Evolutionary conservation across 768 basidiomycete genomes (phyloP).

Genomic region (Boletus speciosus): DNA sequence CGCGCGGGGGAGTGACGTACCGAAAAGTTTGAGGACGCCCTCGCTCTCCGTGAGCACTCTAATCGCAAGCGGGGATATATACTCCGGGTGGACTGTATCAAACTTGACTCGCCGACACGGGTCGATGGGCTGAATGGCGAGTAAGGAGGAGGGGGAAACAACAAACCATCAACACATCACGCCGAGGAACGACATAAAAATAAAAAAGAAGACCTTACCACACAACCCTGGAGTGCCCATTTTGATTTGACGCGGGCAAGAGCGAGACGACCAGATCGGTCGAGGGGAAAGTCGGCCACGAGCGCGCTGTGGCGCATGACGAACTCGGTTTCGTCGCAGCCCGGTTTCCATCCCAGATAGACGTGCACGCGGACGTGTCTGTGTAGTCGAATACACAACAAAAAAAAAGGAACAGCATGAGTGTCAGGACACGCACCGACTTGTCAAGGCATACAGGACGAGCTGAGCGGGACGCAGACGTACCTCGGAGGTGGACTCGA

Average conservation of each 20-base stretch:
- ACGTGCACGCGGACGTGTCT: conserved; percentile 32
- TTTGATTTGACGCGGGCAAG: conserved; percentile 16
- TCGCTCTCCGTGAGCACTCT: conserved; percentile 23
- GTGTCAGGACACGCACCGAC: background rate
- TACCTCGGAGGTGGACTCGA: conserved; percentile 15
- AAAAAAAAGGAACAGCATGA: background rate
- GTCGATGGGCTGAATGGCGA: conserved; percentile 16
- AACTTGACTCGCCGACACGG: conserved; percentile 18
- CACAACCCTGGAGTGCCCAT: conserved; percentile 26
- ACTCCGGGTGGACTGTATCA: conserved; percentile 21
- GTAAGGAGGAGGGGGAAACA: background rate
- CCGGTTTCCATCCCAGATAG: conserved; percentile 28
- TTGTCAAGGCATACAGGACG: no score
- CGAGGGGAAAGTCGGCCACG: conserved; percentile 26
- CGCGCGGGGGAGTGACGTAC: conserved; percentile 3
- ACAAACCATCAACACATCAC: background rate
- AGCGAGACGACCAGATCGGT: conserved; percentile 17
- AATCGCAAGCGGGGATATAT: conserved; percentile 26
- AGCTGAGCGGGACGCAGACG: background rate
- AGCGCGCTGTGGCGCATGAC: conserved; percentile 26
- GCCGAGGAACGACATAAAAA: background rate
- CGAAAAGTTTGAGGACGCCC: conserved; percentile 28
- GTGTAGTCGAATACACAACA: background rate
- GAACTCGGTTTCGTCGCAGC: conserved; percentile 29
- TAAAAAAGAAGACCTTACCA: background rate